A percentile compares a stretch with the other conserved stretches of the same genome.
Evolutionary conservation across 73 alveolate genomes (phyloP).

Genomic region (Breviolum minutum): DNA sequence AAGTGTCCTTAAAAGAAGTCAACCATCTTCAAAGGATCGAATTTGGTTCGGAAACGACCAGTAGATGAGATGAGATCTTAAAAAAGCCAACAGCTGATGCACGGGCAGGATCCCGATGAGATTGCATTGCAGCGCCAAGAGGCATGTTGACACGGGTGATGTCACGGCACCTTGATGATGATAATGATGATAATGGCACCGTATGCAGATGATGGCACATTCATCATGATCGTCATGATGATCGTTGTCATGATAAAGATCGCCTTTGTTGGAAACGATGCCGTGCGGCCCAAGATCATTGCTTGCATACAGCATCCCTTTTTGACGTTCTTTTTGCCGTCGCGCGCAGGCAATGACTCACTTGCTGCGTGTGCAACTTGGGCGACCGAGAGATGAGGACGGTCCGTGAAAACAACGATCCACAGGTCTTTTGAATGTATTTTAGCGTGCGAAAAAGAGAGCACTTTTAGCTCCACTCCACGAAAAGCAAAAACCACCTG

Average conservation of each 20-base stretch:
- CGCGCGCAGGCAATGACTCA: conserved; percentile 59
- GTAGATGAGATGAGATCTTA: no score
- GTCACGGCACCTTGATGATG: neutral
- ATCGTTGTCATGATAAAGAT: neutral
- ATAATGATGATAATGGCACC: no score
- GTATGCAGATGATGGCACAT: neutral
- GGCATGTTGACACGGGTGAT: neutral
- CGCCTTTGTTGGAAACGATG: neutral
- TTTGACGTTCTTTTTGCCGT: no score
- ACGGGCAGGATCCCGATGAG: conserved; percentile 21
- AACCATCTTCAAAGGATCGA: no score
- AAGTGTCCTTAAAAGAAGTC: no score
- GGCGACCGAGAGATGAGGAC: conserved; percentile 63
- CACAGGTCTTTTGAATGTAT: neutral
- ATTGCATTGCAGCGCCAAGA: conserved; percentile 53
- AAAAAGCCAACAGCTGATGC: neutral
- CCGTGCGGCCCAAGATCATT: no score
- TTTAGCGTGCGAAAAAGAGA: no score
- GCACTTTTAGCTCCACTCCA: neutral
- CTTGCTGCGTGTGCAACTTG: conserved; percentile 17
- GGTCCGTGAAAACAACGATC: neutral
- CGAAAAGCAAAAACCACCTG: no score
- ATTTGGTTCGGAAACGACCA: no score
- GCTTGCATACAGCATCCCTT: no score
- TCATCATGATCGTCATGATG: neutral